Evolutionary conservation across 257 asterid species (phyloP).

Genomic region (Solanum lycopersicoides): DNA sequence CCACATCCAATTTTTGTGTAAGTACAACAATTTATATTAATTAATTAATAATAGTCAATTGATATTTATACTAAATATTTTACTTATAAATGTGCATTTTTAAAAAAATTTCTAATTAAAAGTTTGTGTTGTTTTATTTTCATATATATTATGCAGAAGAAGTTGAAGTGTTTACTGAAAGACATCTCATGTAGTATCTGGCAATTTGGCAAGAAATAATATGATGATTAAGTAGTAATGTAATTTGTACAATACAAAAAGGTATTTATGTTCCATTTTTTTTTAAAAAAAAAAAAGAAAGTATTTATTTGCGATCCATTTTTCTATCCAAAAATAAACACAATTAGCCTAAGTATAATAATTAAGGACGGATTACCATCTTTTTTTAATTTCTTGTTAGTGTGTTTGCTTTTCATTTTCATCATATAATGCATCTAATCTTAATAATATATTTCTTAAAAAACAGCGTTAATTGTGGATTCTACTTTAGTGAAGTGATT

Average conservation of each 20-base stretch:
- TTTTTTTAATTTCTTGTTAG: not conserved
- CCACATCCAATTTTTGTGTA: constrained; percentile 28
- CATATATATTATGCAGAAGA: constrained; percentile 28
- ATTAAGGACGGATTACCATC: not conserved
- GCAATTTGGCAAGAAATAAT: constrained; percentile 15
- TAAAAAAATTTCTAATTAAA: not conserved
- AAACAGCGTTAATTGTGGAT: not conserved
- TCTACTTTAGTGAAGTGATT: not conserved
- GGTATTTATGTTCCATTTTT: too few species aligned
- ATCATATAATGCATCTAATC: not conserved
- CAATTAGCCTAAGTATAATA: not conserved
- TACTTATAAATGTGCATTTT: not conserved
- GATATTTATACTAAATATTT: not conserved
- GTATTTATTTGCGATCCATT: not conserved
- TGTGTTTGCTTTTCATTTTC: not conserved
- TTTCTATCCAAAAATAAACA: too few species aligned
- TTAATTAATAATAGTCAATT: not conserved
- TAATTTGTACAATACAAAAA: too few species aligned
- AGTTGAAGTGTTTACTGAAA: constrained; percentile 26
- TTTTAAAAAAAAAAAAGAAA: too few species aligned
- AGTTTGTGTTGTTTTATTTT: not conserved
- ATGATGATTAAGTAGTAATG: not conserved
- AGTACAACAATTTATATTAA: not conserved
- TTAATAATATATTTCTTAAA: not conserved
- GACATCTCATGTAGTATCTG: constrained; percentile 19